Base-by-base conservation (phyloP, 306 rosid species). In the Glycyrrhiza uralensis region DNA sequence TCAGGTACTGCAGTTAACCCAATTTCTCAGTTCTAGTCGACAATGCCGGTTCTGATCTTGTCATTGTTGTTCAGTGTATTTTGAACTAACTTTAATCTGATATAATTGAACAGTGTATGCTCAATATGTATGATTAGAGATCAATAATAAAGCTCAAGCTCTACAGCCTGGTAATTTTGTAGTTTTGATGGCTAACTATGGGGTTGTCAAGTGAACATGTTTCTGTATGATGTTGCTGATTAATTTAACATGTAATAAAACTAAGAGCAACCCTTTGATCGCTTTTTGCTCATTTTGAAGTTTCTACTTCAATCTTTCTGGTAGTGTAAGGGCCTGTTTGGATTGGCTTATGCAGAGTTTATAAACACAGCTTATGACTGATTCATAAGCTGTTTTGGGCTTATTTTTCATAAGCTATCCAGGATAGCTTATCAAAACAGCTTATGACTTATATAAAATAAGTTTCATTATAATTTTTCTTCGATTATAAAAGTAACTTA, bases 1-100 rank as follows among this genome's bases (percentile, higher is more conserved):
- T n/a, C 76, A 76, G 85, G 79, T 81, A 57, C 58, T 70, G 33
- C 69, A 26, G 28, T 72, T n/a, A 49, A 64, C 30, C 51, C 35
- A 2, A n/a, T 24, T 66, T 65, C 52, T 64, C 17, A 66, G 76
- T 41, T 74, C 22, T 75, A 5, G 17, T 66, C 71, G 59, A 47
- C 32, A 76, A 24, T 44, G 33, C 12, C 51, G 22, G 57, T 38
- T 56, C 22, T 14, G 57, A 29, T 56, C 22, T 14, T 55, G 44
- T 47, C 35, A 44, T 47, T 19, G 7, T 47, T 55, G 66, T 58
- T 76, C 15, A 15, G 28, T 41, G 49, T 47, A 38, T 46, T 44
- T 33, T 71, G 50, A 45, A 39, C 51, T 29, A 71, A 39, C 28
- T 47, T 18, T 3, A 22, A 38, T 76, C 11, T 62, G 52, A 44